Conservation (phyloP, 139 green algal species). For the Monoraphidium neglectum region DNA sequence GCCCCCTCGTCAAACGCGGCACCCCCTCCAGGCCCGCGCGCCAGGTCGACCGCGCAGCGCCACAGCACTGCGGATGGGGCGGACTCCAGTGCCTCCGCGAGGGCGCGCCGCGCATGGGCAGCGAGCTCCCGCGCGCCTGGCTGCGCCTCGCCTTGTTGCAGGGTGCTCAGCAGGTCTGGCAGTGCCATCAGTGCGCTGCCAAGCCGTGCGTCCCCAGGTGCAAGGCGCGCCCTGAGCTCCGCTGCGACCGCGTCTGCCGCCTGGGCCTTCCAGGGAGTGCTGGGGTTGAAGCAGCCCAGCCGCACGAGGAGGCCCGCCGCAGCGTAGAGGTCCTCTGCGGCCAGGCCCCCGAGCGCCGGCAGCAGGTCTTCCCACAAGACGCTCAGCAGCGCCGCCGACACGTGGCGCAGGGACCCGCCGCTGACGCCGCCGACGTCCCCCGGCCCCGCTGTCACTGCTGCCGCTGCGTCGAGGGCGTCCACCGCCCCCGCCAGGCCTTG, state of each 20-base stretch:
- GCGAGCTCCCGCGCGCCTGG: background rate
- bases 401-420: background rate
- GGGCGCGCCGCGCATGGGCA: background rate
- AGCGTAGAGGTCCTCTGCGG: background rate
- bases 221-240: background rate
- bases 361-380: constrained; percentile 2
- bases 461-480: background rate
- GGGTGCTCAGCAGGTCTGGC: background rate
- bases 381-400: background rate
- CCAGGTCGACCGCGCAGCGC: background rate
- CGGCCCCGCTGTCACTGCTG: background rate
- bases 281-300: constrained; percentile 15
- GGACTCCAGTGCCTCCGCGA: background rate
- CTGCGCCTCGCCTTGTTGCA: background rate
- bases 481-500: background rate
- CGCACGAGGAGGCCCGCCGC: background rate
- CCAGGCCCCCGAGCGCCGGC: background rate
- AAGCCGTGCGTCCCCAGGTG: background rate
- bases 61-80: background rate
- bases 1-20: no score
- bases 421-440: background rate
- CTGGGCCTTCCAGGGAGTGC: constrained; percentile 18
- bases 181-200: background rate
- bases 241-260: background rate
- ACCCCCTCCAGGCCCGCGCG: no score